These are phyloP conservation scores for Salix purpurea DNA, from an alignment of 345 rosid genomes.

Conservation along the genomic window DNA sequence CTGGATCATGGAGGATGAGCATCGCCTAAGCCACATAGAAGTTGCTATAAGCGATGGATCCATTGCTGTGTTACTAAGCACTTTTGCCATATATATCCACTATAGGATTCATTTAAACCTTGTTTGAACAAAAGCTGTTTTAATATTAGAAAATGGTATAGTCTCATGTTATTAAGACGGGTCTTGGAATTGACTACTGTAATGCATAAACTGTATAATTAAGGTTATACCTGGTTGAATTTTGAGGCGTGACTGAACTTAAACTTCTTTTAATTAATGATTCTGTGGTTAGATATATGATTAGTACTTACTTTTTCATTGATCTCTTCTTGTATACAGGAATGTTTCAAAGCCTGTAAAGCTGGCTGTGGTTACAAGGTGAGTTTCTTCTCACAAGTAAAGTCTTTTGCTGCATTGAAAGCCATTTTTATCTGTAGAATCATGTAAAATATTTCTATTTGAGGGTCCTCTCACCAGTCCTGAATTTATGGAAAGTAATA, in stretches of 20 bases:
- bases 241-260: neutral
- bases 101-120: neutral
- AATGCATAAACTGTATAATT: neutral
- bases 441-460: neutral
- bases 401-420: neutral
- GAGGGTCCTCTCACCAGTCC: neutral
- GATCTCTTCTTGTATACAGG: constrained; percentile 37
- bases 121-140: constrained; percentile 1
- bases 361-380: constrained; percentile 95
- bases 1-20: neutral
- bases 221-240: neutral
- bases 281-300: neutral
- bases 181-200: neutral
- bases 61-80: neutral
- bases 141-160: neutral
- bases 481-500: neutral
- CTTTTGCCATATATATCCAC: neutral
- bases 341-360: constrained; percentile 83
- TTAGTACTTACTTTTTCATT: neutral
- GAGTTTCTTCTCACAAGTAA: constrained; percentile 10
- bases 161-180: neutral
- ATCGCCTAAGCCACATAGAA: neutral
- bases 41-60: neutral
- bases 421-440: neutral
- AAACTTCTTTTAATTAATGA: neutral